Conservation (phyloP, 768 basidiomycete genomes). For the Tylopilus felleus region DNA sequence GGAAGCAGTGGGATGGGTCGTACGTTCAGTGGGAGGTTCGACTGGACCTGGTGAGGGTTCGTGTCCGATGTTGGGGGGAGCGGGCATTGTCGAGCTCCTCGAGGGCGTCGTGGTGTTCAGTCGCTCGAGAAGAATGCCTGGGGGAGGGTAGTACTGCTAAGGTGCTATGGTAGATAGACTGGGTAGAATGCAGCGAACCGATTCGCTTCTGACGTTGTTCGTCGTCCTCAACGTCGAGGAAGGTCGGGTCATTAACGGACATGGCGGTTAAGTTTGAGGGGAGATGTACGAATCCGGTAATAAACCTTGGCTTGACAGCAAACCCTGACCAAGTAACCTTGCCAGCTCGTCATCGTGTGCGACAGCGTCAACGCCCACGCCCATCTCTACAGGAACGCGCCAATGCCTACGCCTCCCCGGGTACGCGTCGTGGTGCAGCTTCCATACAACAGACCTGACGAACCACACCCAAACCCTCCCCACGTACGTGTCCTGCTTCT, state of each 20-base stretch:
- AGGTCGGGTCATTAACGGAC: conserved; percentile 9
- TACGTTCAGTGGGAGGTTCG: conserved; percentile 49
- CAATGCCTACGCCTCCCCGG: conserved; percentile 29
- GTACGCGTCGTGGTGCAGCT: conserved; percentile 77
- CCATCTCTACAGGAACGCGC: not conserved
- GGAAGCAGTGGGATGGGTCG: conserved; percentile 19
- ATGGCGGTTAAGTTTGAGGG: conserved; percentile 2
- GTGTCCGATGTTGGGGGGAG: conserved; percentile 36
- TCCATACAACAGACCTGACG: conserved; percentile 75
- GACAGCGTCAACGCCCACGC: not conserved
- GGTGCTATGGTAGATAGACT: not conserved
- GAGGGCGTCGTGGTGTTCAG: conserved; percentile 29
- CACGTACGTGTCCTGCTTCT: conserved; percentile 45
- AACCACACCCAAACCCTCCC: conserved; percentile 62
- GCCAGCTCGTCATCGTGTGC: not conserved
- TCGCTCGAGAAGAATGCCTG: conserved; percentile 43
- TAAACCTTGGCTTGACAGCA: not conserved
- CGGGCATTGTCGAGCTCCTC: conserved; percentile 8
- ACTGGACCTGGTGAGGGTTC: conserved; percentile 31
- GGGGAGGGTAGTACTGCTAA: not conserved
- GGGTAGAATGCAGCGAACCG: conserved; percentile 25
- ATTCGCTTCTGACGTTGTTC: conserved; percentile 42
- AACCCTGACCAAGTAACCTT: not conserved
- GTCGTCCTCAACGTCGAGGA: conserved; percentile 48
- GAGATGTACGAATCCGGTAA: conserved; percentile 9